Evolutionary conservation across 352 stramenopile species (phyloP).

Genomic region (Globisporangium spiculum): DNA sequence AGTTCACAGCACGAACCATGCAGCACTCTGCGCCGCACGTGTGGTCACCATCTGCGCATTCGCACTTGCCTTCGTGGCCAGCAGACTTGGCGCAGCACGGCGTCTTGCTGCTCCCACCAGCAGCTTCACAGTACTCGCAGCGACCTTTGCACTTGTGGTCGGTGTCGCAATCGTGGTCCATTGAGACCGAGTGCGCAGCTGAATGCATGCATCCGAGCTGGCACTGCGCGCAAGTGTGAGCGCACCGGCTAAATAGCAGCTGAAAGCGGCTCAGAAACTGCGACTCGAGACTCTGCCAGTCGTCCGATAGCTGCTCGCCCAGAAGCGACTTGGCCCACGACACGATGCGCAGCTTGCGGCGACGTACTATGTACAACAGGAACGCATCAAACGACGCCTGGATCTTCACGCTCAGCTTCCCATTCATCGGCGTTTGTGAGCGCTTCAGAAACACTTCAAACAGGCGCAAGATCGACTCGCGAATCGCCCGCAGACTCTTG

Average conservation of each 20-base stretch:
- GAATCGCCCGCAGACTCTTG: conserved; percentile 13
- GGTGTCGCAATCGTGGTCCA: conserved; percentile 46
- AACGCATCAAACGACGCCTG: conserved; percentile 58
- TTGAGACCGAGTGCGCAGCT: conserved; percentile 28
- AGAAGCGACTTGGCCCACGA: conserved; percentile 44
- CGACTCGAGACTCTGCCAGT: conserved; percentile 47
- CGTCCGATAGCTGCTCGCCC: conserved; percentile 33
- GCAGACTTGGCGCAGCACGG: conserved; percentile 48
- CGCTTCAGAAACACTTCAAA: conserved; percentile 29
- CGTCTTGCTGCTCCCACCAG: conserved; percentile 22
- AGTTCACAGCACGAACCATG: conserved; percentile 46
- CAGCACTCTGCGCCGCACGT: conserved; percentile 52
- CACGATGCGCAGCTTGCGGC: conserved; percentile 44
- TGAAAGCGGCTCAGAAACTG: conserved; percentile 45
- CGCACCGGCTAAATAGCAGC: conserved; percentile 53
- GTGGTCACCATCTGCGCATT: conserved; percentile 60
- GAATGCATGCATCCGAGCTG: conserved; percentile 66
- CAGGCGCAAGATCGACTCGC: conserved; percentile 26
- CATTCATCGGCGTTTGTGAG: conserved; percentile 9
- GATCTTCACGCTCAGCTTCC: conserved; percentile 22
- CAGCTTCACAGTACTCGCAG: conserved; percentile 52
- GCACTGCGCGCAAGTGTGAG: conserved; percentile 47
- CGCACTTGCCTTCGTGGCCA: conserved; percentile 65
- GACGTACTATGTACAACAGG: conserved; percentile 51
- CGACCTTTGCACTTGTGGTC: conserved; percentile 40